Conservation (phyloP, 805 yeast species). For the Peterozyma xylosa region DNA sequence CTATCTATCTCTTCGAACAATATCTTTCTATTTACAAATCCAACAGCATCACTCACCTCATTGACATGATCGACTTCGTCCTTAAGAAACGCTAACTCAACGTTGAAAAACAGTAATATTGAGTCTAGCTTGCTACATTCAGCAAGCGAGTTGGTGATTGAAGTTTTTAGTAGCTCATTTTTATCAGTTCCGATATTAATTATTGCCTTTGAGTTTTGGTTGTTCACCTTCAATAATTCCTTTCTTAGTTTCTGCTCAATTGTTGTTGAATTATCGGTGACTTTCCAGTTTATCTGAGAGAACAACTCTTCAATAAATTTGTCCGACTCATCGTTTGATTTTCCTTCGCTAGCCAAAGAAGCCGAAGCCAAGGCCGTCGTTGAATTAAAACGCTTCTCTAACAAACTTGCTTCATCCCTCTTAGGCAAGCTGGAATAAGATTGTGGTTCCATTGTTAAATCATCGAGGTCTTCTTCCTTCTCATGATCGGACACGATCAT, state of each 20-base stretch:
- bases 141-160: constrained; percentile 32
- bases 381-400: too few species aligned
- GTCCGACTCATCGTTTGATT: not conserved
- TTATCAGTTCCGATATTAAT: constrained; percentile 37
- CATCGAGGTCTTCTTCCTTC: too few species aligned
- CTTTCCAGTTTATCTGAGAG: constrained; percentile 73
- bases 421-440: too few species aligned
- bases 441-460: constrained; percentile 19
- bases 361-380: too few species aligned
- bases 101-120: constrained; percentile 45
- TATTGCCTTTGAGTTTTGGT: constrained; percentile 49
- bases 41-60: constrained; percentile 1
- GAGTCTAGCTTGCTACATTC: constrained; percentile 54
- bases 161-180: constrained; percentile 31
- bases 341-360: too few species aligned
- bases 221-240: constrained; percentile 57
- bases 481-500: too few species aligned
- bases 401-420: too few species aligned
- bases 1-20: constrained; percentile 1
- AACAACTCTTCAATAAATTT: constrained; percentile 54
- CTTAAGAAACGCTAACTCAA: constrained; percentile 55
- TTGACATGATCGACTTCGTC: constrained; percentile 58
- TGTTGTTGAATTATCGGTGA: constrained; percentile 53
- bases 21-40: constrained; percentile 5
- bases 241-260: constrained; percentile 50